phyloP scores from a whole-genome alignment of 768 basidiomycete genomes.

The Boletus reticuloceps region DNA sequence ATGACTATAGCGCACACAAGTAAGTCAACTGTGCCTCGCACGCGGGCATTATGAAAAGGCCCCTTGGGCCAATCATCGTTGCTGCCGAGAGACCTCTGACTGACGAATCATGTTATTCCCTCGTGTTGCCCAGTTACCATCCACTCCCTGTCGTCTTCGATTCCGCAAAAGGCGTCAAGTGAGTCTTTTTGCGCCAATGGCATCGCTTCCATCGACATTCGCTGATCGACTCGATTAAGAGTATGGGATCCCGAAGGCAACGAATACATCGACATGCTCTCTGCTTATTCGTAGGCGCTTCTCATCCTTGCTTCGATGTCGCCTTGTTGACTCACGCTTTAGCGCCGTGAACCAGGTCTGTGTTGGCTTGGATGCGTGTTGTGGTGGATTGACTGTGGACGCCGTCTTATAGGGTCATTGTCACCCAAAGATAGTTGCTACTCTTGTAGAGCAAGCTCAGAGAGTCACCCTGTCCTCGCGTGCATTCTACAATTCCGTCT shows the following conservation, averaged over 20 bases:
- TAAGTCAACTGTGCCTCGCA: constrained; percentile 43
- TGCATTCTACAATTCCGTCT: constrained; percentile 92
- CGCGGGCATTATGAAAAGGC: constrained; percentile 18
- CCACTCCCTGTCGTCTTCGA: constrained; percentile 95
- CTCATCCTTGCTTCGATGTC: background rate
- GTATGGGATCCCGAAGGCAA: constrained; percentile 96
- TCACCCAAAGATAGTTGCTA: constrained; percentile 81
- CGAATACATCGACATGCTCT: constrained; percentile 97
- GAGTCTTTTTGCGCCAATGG: constrained; percentile 45
- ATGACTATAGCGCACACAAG: constrained; percentile 87
- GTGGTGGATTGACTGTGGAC: constrained; percentile 1
- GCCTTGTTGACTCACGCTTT: constrained; percentile 7
- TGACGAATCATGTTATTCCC: constrained; percentile 38
- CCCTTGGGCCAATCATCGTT: constrained; percentile 17
- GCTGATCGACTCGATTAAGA: constrained; percentile 28
- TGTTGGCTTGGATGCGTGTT: constrained; percentile 13
- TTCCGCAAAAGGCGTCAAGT: constrained; percentile 85
- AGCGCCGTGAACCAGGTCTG: constrained; percentile 87
- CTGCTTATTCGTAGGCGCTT: constrained; percentile 85
- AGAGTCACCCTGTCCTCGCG: constrained; percentile 91
- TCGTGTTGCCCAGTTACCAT: constrained; percentile 74
- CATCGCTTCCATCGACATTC: background rate
- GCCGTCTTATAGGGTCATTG: constrained; percentile 69
- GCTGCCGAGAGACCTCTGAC: constrained; percentile 8
- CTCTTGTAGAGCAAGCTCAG: constrained; percentile 82